phyloP scores from a whole-genome alignment of 2,329 filamentous ascomycete species.

The Fusarium subtropicale region DNA sequence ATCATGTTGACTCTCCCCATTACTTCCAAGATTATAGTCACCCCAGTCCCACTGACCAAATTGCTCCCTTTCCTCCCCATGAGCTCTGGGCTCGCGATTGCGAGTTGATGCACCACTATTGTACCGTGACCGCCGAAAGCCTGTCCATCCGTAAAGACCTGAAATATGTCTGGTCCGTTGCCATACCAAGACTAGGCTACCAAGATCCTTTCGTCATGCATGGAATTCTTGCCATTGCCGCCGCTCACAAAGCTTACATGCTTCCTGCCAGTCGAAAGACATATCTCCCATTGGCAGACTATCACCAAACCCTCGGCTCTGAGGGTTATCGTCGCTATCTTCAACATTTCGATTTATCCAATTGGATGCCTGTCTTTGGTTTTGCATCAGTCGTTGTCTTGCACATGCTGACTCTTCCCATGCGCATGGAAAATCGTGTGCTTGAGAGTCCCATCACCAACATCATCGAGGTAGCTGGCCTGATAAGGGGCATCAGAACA shows the following conservation, averaged over 20 bases:
- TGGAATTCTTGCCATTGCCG: slow-evolving; percentile 48
- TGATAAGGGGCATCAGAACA: slow-evolving; percentile 41
- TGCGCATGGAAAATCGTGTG: slow-evolving; percentile 25
- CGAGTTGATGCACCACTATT: slow-evolving; percentile 51
- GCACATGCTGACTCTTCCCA: slow-evolving; percentile 44
- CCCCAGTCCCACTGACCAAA: slow-evolving; percentile 32
- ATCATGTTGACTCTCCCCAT: slow-evolving; percentile 13
- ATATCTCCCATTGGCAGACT: slow-evolving; percentile 47
- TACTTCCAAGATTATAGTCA: slow-evolving; percentile 16
- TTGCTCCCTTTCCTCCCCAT: slow-evolving; percentile 42
- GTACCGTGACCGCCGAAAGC: slow-evolving; percentile 43
- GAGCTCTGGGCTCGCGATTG: slow-evolving; percentile 42
- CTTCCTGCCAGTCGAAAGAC: slow-evolving; percentile 40
- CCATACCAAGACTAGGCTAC: slow-evolving; percentile 47
- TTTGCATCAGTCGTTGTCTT: slow-evolving; percentile 56
- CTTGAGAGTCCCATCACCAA: slow-evolving; percentile 41
- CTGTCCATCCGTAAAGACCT: slow-evolving; percentile 43
- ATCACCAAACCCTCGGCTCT: slow-evolving; percentile 48
- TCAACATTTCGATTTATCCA: slow-evolving; percentile 28
- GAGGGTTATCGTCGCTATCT: slow-evolving; percentile 46
- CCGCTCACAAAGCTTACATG: slow-evolving; percentile 49
- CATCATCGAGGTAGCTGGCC: slow-evolving; percentile 36
- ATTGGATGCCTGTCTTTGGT: slow-evolving; percentile 52
- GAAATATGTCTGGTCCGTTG: slow-evolving; percentile 45
- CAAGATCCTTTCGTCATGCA: slow-evolving; percentile 48